These are phyloP conservation scores for Claviceps humidiphila DNA, from an alignment of 2,329 filamentous ascomycete genomes.

Conservation along the genomic window DNA sequence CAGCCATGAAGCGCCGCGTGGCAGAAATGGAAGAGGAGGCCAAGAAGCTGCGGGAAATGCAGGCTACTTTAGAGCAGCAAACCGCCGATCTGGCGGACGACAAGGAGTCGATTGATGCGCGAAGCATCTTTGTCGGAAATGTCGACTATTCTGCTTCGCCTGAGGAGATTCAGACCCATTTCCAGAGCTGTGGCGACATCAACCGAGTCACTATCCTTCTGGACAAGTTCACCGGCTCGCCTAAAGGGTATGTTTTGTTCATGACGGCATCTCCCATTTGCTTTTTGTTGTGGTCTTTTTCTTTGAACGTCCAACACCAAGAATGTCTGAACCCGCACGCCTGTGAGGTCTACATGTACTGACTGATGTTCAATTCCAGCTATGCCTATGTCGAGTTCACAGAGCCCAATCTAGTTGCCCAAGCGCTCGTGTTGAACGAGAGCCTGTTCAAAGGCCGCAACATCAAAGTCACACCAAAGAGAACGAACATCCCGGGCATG, in stretches of 20 bases:
- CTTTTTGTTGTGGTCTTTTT: not conserved
- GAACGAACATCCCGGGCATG: constrained; percentile 94
- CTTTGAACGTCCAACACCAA: not conserved
- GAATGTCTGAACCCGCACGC: too few species aligned
- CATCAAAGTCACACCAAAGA: constrained; percentile 89
- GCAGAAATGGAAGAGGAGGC: constrained; percentile 88
- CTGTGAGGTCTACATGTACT: not conserved
- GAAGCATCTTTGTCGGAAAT: constrained; percentile 96
- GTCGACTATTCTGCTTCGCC: constrained; percentile 96
- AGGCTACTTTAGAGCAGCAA: constrained; percentile 72
- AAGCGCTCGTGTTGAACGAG: constrained; percentile 91
- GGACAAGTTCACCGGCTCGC: constrained; percentile 97
- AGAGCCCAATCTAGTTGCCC: constrained; percentile 82
- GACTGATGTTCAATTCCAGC: constrained; percentile 30
- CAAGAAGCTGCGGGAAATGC: constrained; percentile 76
- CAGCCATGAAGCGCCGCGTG: constrained; percentile 74
- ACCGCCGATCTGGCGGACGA: constrained; percentile 74
- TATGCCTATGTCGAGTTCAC: constrained; percentile 99
- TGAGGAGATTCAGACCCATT: constrained; percentile 93
- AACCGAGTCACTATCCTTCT: constrained; percentile 95
- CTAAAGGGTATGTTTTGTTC: constrained; percentile 63
- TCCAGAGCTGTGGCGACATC: constrained; percentile 93
- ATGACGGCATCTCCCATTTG: too few species aligned
- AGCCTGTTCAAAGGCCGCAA: constrained; percentile 90
- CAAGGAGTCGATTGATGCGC: constrained; percentile 88